Evolutionary conservation across 2,329 filamentous ascomycete genomes (phyloP).

Genomic region (Diplodia sapinea): DNA sequence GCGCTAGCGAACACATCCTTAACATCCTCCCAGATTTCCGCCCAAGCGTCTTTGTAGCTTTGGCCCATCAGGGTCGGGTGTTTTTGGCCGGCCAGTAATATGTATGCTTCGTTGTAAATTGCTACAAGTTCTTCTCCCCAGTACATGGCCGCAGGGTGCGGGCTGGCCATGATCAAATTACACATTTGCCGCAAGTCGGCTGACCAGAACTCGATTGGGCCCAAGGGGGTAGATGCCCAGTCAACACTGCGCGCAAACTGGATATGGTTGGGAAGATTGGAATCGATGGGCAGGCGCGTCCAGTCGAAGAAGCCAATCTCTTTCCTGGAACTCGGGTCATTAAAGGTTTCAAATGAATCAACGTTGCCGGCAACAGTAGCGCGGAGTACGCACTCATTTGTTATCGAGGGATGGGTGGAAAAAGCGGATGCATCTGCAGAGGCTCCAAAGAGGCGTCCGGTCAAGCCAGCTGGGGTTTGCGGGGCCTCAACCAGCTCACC

Average conservation of each 20-base stretch:
- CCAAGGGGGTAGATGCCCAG: slow-evolving; percentile 75
- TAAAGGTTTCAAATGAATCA: slow-evolving; percentile 47
- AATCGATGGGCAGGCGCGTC: slow-evolving; percentile 71
- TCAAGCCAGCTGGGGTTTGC: slow-evolving; percentile 14
- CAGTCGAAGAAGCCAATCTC: slow-evolving; percentile 74
- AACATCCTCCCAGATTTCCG: slow-evolving; percentile 76
- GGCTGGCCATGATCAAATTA: slow-evolving; percentile 73
- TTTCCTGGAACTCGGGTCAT: slow-evolving; percentile 36
- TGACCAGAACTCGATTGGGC: slow-evolving; percentile 76
- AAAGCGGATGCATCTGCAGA: slow-evolving; percentile 4
- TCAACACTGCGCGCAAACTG: slow-evolving; percentile 73
- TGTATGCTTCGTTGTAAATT: slow-evolving; percentile 76
- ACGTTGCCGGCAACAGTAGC: slow-evolving; percentile 48
- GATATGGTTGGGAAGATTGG: slow-evolving; percentile 72
- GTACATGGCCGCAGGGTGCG: slow-evolving; percentile 72
- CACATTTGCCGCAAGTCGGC: slow-evolving; percentile 76
- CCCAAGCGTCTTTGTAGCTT: slow-evolving; percentile 71
- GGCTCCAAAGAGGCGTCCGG: slow-evolving; percentile 20
- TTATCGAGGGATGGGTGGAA: slow-evolving; percentile 38
- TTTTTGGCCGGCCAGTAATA: slow-evolving; percentile 75
- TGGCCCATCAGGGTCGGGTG: slow-evolving; percentile 78
- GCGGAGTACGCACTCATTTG: slow-evolving; percentile 50
- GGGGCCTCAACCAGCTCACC: slow-evolving; percentile 7
- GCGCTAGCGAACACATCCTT: slow-evolving; percentile 72
- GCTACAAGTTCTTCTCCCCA: slow-evolving; percentile 74